A percentile compares a stretch with the other conserved stretches of the same genome.
phyloP scores from a whole-genome alignment of 441 rosid species.

The Cnidoscolus chayamansa region DNA sequence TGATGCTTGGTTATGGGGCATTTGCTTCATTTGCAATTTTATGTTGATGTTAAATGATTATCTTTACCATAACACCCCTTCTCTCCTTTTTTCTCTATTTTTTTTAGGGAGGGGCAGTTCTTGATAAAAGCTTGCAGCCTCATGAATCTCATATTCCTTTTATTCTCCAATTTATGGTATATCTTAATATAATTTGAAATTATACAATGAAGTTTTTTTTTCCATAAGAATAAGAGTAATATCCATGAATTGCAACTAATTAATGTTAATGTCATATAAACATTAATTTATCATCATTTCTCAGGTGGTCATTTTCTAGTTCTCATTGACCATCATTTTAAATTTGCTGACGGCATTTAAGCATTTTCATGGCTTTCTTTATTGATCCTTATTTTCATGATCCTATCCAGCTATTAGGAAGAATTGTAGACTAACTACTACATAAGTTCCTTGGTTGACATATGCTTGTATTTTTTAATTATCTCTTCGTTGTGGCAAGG shows the following conservation, averaged over 20 bases:
- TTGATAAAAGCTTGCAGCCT: slow-evolving; percentile 80
- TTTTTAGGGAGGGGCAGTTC: slow-evolving; percentile 68
- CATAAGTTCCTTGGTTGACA: not conserved
- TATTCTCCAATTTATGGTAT: slow-evolving; percentile 91
- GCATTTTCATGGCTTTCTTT: not conserved
- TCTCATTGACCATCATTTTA: too few species aligned
- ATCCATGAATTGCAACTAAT: not conserved
- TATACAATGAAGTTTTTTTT: not conserved
- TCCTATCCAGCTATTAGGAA: not conserved
- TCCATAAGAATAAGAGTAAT: not conserved
- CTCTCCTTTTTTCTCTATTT: not conserved
- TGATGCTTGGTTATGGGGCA: slow-evolving; percentile 4
- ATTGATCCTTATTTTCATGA: not conserved
- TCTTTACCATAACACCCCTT: not conserved
- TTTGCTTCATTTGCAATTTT: slow-evolving; percentile 9
- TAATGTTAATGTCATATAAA: not conserved
- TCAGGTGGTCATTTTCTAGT: not conserved
- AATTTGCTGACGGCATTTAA: not conserved
- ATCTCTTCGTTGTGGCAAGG: not conserved
- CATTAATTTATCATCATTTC: not conserved
- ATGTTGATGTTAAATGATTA: not conserved
- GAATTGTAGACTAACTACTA: not conserved
- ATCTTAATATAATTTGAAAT: not conserved
- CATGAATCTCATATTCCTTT: slow-evolving; percentile 93
- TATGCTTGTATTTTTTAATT: not conserved